phyloP scores from a whole-genome alignment of 495 filamentous ascomycete species.

The Talaromyces liani region DNA sequence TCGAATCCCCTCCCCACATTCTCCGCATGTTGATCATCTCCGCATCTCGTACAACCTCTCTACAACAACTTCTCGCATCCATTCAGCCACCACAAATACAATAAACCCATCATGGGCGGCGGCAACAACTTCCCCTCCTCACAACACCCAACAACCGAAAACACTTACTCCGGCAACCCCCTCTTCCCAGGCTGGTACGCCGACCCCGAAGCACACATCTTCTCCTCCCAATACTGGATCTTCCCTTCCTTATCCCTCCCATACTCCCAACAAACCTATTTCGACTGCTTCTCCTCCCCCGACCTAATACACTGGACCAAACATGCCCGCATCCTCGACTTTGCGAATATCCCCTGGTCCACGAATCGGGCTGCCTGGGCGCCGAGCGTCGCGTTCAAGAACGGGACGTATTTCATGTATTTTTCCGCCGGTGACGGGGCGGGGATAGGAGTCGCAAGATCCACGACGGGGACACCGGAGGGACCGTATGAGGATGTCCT shows the following conservation, averaged over 20 bases:
- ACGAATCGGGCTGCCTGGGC: conserved; percentile 36
- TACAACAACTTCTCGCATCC: background rate
- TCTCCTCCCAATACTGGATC: conserved; percentile 33
- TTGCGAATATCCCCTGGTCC: conserved; percentile 32
- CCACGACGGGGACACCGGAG: conserved; percentile 25
- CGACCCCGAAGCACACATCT: conserved; percentile 39
- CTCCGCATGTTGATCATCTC: background rate
- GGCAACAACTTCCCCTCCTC: background rate
- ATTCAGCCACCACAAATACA: background rate
- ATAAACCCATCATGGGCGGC: background rate
- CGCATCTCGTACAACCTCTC: background rate
- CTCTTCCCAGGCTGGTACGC: conserved; percentile 40
- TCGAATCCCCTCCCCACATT: background rate
- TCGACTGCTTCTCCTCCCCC: conserved; percentile 40
- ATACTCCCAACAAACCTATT: conserved; percentile 36
- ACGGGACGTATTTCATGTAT: conserved; percentile 39
- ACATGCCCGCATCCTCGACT: conserved; percentile 29
- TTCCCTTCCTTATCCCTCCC: conserved; percentile 33
- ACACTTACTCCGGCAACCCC: conserved; percentile 23
- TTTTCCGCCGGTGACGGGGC: conserved; percentile 40
- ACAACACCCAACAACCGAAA: background rate
- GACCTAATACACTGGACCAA: conserved; percentile 39
- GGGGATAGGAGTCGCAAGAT: conserved; percentile 37
- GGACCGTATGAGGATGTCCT: conserved; percentile 38
- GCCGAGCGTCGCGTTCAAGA: conserved; percentile 28